Evolutionary conservation across 225 moss, liverwort and hornwort species (phyloP).

Genomic region (Pleurozium schreberi): DNA sequence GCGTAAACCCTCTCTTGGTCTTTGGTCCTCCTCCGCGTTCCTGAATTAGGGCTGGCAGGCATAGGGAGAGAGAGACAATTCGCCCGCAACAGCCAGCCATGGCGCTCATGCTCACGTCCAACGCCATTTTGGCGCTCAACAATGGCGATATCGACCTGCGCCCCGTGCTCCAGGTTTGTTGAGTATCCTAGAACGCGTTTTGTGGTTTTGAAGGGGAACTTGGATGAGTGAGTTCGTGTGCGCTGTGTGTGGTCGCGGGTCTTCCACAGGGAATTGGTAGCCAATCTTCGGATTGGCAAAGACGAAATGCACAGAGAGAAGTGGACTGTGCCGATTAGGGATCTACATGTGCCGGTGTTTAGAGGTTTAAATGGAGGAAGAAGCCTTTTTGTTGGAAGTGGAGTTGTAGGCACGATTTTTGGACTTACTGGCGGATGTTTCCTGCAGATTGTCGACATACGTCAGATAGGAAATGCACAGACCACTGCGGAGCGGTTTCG

Average conservation of each 20-base stretch:
- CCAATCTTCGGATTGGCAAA: neutral
- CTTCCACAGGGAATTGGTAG: neutral
- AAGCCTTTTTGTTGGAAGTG: neutral
- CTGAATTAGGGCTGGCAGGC: constrained; percentile 4
- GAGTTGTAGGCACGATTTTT: neutral
- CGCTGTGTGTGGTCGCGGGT: neutral
- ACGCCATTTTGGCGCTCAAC: constrained; percentile 63
- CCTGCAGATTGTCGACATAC: constrained; percentile 60
- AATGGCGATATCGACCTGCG: constrained; percentile 74
- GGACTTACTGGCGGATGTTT: neutral
- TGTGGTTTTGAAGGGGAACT: neutral
- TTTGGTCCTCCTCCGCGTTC: neutral
- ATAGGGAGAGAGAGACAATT: neutral
- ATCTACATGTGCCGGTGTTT: neutral
- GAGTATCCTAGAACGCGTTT: neutral
- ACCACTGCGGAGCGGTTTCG: constrained; percentile 77
- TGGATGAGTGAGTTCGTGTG: neutral
- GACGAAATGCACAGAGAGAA: neutral
- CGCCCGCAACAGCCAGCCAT: neutral
- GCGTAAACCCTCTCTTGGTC: neutral
- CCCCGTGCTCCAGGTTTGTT: constrained; percentile 76
- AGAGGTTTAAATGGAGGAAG: neutral
- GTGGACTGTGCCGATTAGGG: neutral
- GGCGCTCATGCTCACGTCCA: constrained; percentile 57
- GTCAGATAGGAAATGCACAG: constrained; percentile 86